Evolutionary conservation across 768 basidiomycete genomes (phyloP), one percentile per base, ranked within the genome.

Genomic region (Cystofilobasidium ferigula): DNA sequence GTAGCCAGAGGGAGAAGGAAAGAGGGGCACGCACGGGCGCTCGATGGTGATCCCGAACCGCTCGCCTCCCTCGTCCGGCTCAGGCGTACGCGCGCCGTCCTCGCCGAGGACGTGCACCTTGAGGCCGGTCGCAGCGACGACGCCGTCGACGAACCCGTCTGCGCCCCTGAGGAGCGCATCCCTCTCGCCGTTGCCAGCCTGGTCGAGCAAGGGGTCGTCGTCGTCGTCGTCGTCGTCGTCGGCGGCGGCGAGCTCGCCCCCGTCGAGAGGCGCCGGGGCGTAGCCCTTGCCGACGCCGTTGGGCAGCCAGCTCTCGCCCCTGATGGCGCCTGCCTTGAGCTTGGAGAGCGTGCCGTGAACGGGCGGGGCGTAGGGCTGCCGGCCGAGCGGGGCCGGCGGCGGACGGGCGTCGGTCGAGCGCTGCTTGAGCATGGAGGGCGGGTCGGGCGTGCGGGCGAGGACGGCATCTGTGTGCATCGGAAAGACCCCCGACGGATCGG

Each of bases 71-170:
- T 80, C 79, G 40, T 69, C 71, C 13, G 71, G 77, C 63, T 78
- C 80, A 0, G 72, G 76, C 35, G 82, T 81, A 68, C 78, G 84
- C 16, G 86, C 88, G 72, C 86, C 86, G 3, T 81, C 82, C 61
- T 85, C 86, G 20, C 85, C 86, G n/a, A 74, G 79, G 67, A 84
- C 86, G 70, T 77, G 82, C 64, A 80, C 80, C 70, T 2, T 35
- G 1, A 18, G 42, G 36, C 45, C 59, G 30, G 12, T 42, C 34
- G 13, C 57, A n/a, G 42, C 30, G 43, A 45, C 9, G 34, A 30
- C 40, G 16, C 42, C 42, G 42, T 13, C 42, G 14, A 8, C 42
- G 42, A 8, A 5, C 42, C 10, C 12, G 42, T n/a, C n/a, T n/a
- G 42, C 20, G 42, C 14, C 16, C 16, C 12, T 18, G 42, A 45